phyloP scores from a whole-genome alignment of 1,284 basidiomycete species.

The Macrocystidia cucumis region DNA sequence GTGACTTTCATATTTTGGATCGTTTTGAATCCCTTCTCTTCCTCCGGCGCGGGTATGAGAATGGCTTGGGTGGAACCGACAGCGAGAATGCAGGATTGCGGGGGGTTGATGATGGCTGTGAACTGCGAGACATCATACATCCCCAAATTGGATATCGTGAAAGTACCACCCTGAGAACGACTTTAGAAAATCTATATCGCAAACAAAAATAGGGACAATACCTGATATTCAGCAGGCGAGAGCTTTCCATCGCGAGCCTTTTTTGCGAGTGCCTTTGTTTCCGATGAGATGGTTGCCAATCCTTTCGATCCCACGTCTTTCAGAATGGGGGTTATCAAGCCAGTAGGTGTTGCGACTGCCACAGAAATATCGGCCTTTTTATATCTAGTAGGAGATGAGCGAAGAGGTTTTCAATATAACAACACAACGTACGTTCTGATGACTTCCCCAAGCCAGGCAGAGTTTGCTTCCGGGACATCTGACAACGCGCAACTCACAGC shows the following conservation, averaged over 20 bases:
- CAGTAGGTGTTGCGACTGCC: slow-evolving; percentile 93
- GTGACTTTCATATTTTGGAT: slow-evolving; percentile 95
- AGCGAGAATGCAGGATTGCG: slow-evolving; percentile 97
- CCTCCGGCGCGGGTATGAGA: slow-evolving; percentile 83
- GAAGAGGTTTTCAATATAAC: slow-evolving; percentile 2
- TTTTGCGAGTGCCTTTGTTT: slow-evolving; percentile 89
- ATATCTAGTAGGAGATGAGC: slow-evolving; percentile 49
- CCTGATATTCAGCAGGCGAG: slow-evolving; percentile 94
- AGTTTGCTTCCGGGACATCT: slow-evolving; percentile 97
- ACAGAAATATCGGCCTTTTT: slow-evolving; percentile 96
- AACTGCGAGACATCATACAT: slow-evolving; percentile 97
- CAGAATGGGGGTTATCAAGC: slow-evolving; percentile 97
- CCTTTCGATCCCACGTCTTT: slow-evolving; percentile 92
- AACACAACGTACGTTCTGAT: slow-evolving; percentile 75
- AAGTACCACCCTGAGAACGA: slow-evolving; percentile 77
- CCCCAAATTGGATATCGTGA: slow-evolving; percentile 99
- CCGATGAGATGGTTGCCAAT: slow-evolving; percentile 85
- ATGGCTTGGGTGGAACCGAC: slow-evolving; percentile 86
- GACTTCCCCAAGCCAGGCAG: slow-evolving; percentile 94
- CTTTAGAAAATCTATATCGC: slow-evolving; percentile 3
- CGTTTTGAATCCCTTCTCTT: slow-evolving; percentile 91
- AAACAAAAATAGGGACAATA: slow-evolving; percentile 17
- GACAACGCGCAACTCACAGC: slow-evolving; percentile 85
- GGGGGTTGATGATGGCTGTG: slow-evolving; percentile 99
- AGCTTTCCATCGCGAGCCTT: slow-evolving; percentile 97